Evolutionary conservation across 2,329 filamentous ascomycete species (phyloP), one percentile per base, ranked within the genome.

Genomic region (Septoria petroselini): DNA sequence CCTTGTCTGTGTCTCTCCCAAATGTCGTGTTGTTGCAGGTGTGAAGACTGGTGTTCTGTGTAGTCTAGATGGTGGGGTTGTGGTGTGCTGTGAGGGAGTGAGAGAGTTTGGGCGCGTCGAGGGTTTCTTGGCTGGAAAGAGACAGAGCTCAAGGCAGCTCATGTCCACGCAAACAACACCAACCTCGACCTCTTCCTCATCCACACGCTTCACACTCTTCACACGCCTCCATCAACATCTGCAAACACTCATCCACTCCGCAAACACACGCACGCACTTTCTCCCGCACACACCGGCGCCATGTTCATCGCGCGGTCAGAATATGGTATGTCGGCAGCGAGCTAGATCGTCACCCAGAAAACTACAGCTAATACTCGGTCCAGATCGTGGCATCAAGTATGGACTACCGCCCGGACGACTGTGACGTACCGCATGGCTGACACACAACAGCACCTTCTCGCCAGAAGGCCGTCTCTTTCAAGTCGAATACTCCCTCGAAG

Each of bases 241-340:
- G 7, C 27, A 12, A 30, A 30, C 30, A 33, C 35, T 11, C 15
- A 15, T 38, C 12, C 2, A 38, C 11, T 12, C 2, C 35, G 4
- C 15, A 15, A 12, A 3, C 14, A 38, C 14, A 12, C 11, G 19
- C 14, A 30, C 19, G 14, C 7, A 8, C 15, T 15, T 4, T 2
- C 43, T 33, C 38, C 43, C 33, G 25, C 34, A 15, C 14, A 48
- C 41, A 48, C 51, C 73, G 76, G 69, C 81, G 89, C 77, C 66
- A 95, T 95, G 93, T 98, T 98, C 83, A 97, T 98, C 82, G 91
- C 93, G 81, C 88, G 93, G 78, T 97, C 91, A 71, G 93, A 98
- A 91, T 98, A 98, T 79, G 93, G 91, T 93, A 81, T 78, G 85
- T 71, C 57, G 18, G 14, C 55, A 47, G 57, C 59, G 53, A 43